phyloP scores from a whole-genome alignment of 345 rosid species.

The Limnanthes douglasii region DNA sequence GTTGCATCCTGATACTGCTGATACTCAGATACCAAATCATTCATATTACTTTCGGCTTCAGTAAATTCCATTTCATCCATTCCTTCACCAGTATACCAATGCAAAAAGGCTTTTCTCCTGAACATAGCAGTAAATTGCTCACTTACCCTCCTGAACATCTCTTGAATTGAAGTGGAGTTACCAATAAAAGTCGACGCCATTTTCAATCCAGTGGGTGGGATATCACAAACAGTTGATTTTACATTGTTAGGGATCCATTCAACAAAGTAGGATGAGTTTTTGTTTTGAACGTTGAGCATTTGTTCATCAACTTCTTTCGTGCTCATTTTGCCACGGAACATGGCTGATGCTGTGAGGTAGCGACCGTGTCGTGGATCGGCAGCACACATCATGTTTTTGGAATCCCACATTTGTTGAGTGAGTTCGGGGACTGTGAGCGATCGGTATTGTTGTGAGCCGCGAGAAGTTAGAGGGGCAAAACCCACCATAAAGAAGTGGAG shows the following conservation, averaged over 20 bases:
- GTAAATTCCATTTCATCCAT: conserved; percentile 4
- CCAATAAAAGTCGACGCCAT: conserved; percentile 41
- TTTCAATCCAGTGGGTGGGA: conserved; percentile 31
- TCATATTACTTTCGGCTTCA: conserved; percentile 30
- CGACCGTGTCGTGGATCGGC: conserved; percentile 32
- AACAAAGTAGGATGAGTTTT: conserved; percentile 2
- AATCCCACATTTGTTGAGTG: conserved; percentile 43
- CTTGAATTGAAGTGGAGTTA: conserved; percentile 36
- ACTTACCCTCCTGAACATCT: conserved; percentile 28
- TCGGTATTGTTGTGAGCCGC: conserved; percentile 37
- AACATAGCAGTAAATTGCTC: conserved; percentile 13
- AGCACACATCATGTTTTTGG: conserved; percentile 45
- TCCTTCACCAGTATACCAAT: conserved; percentile 3
- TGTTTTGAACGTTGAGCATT: conserved; percentile 1
- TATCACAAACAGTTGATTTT: conserved; percentile 34
- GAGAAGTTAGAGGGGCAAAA: conserved; percentile 33
- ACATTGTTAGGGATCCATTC: conserved; percentile 18
- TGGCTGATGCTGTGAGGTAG: conserved; percentile 35
- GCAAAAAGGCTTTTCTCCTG: conserved; percentile 4
- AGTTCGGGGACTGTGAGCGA: conserved; percentile 33
- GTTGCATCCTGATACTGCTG: conserved; percentile 10
- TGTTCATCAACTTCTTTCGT: conserved; percentile 28
- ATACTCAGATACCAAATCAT: conserved; percentile 25
- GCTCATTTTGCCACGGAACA: conserved; percentile 38
- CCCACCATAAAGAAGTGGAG: conserved; percentile 54